Conservation (phyloP, 495 filamentous ascomycete species). For the Cenococcum geophilum region DNA sequence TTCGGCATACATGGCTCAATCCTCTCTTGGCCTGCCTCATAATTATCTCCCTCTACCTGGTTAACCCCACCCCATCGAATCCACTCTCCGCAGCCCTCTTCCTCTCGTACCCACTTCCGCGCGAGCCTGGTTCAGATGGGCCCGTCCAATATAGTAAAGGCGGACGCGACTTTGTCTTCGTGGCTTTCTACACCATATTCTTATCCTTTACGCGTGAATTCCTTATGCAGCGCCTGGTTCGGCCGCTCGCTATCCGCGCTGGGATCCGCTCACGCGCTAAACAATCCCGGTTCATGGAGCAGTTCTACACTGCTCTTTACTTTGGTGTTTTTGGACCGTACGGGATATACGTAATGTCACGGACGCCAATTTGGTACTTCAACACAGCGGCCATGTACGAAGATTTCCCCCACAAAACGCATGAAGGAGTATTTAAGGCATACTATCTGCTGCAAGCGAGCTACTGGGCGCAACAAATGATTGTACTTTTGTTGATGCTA, state of each 20-base stretch:
- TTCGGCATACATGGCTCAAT: constrained; percentile 50
- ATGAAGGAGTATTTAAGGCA: constrained; percentile 84
- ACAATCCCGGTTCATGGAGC: constrained; percentile 92
- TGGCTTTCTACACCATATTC: constrained; percentile 83
- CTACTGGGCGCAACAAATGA: constrained; percentile 94
- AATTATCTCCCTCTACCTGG: constrained; percentile 60
- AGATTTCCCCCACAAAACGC: constrained; percentile 78
- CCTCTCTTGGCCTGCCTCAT: constrained; percentile 64
- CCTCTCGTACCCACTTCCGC: constrained; percentile 78
- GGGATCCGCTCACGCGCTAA: constrained; percentile 72
- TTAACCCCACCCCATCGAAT: constrained; percentile 77
- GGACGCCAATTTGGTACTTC: constrained; percentile 96
- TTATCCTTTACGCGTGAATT: constrained; percentile 93
- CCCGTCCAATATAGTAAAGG: constrained; percentile 84
- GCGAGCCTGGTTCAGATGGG: constrained; percentile 41
- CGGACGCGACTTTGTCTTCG: constrained; percentile 73
- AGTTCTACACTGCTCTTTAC: constrained; percentile 95
- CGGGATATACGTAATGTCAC: constrained; percentile 87
- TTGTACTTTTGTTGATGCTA: constrained; percentile 80
- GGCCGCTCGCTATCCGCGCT: constrained; percentile 63
- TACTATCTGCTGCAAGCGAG: constrained; percentile 94
- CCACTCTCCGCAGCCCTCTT: constrained; percentile 83
- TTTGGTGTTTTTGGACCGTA: constrained; percentile 79
- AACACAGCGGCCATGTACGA: constrained; percentile 90
- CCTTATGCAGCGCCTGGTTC: constrained; percentile 87